A percentile compares a stretch with the other conserved stretches of the same genome.
Conservation (phyloP, 1,284 basidiomycete species). For the Anthracocystis walkeri region DNA sequence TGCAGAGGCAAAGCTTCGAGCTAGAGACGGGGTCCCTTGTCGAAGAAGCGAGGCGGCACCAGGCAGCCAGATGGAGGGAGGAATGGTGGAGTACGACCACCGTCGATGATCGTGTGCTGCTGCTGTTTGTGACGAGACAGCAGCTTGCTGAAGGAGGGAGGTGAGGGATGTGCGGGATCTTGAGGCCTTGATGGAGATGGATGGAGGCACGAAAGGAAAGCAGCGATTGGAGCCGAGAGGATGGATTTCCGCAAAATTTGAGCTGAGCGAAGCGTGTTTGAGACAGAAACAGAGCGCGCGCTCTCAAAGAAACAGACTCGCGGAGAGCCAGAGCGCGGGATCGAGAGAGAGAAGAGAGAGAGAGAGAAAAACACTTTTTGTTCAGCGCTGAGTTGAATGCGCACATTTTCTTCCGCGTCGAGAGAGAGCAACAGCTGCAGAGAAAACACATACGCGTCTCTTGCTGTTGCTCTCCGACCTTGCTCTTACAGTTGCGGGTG, state of each 20-base stretch:
- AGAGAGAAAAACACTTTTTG: constrained; percentile 39
- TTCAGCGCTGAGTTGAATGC: background rate
- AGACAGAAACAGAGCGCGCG: too few species aligned
- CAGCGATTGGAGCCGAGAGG: background rate
- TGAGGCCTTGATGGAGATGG: constrained; percentile 20
- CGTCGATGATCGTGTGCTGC: constrained; percentile 10
- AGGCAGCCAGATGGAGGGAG: constrained; percentile 38
- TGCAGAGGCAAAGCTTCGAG: constrained; percentile 8
- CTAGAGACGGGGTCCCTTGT: constrained; percentile 1
- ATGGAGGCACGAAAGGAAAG: constrained; percentile 8
- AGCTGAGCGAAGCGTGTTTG: constrained; percentile 7
- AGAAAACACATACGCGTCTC: constrained; percentile 18
- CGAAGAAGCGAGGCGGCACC: constrained; percentile 37
- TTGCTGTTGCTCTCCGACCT: background rate
- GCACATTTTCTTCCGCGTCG: background rate
- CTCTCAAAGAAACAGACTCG: background rate
- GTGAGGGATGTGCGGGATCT: constrained; percentile 6
- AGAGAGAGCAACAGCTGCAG: constrained; percentile 18
- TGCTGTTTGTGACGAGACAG: constrained; percentile 15
- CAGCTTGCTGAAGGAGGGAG: constrained; percentile 2
- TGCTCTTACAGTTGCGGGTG: background rate
- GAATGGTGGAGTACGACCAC: constrained; percentile 27
- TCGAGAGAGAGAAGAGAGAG: constrained; percentile 1
- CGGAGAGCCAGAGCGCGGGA: too few species aligned
- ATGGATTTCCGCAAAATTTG: background rate